A percentile compares a stretch with the other conserved stretches of the same genome.
These are phyloP conservation scores for Dalbergia cochinchinensis DNA, from an alignment of 306 rosid genomes.

Conservation along the genomic window DNA sequence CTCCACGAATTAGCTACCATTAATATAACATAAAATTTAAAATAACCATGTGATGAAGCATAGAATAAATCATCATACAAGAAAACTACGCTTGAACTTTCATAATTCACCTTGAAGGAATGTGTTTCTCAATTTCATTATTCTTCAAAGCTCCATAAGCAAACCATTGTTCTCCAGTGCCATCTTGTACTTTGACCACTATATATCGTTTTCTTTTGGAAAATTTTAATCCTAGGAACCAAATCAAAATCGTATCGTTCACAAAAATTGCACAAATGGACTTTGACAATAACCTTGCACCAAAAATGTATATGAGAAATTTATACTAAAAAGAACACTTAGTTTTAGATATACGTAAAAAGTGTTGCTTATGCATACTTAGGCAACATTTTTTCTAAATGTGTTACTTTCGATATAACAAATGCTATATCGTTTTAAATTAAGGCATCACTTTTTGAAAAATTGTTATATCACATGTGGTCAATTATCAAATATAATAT, in stretches of 20 bases:
- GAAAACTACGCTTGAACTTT: background rate
- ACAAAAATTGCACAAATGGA: background rate
- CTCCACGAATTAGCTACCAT: background rate
- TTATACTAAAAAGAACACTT: no score
- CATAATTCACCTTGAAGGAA: slow-evolving; percentile 24
- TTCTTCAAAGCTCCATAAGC: slow-evolving; percentile 26
- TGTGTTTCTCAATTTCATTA: slow-evolving; percentile 33
- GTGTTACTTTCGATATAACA: no score
- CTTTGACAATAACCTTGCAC: slow-evolving; percentile 31
- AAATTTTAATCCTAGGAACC: background rate
- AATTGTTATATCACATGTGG: no score
- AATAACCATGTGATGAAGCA: background rate
- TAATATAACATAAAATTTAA: slow-evolving; percentile 4
- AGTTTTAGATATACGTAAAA: no score
- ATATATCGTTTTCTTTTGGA: background rate
- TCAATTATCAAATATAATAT: no score
- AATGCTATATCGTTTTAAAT: no score
- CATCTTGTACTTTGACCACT: background rate
- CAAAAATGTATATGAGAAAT: slow-evolving; percentile 23
- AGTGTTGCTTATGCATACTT: no score
- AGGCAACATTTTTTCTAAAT: no score
- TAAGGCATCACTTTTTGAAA: no score
- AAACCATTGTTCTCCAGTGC: slow-evolving; percentile 31
- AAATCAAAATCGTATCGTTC: background rate
- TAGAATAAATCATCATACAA: background rate